Evolutionary conservation across 768 basidiomycete species (phyloP).

Genomic region (Krasilnikovozyma curviuscula): DNA sequence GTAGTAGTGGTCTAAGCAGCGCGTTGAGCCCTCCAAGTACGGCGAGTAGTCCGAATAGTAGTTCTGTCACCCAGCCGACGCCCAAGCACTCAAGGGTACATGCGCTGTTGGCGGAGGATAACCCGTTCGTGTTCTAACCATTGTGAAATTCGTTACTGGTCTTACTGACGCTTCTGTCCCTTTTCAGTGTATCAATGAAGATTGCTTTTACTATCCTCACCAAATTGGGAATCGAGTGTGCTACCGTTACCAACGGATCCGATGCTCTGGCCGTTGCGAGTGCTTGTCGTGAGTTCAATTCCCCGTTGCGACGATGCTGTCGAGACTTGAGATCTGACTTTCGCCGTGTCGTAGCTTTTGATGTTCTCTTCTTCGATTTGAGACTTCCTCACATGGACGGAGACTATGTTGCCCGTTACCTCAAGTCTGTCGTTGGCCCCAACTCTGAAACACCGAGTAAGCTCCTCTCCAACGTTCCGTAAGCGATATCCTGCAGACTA

Average conservation of each 20-base stretch:
- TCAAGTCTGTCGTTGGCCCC: conserved; percentile 89
- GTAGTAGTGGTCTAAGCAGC: too few relatives aligned
- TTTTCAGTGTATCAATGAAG: conserved; percentile 57
- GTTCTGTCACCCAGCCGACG: neutral
- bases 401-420: conserved; percentile 88
- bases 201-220: conserved; percentile 88
- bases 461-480: conserved; percentile 1
- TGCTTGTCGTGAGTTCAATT: conserved; percentile 61
- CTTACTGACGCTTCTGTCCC: neutral
- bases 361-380: conserved; percentile 85
- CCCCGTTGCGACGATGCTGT: conserved; percentile 6
- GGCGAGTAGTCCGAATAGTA: too few relatives aligned
- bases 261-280: conserved; percentile 94
- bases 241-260: conserved; percentile 88
- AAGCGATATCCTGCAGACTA: neutral
- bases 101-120: conserved; percentile 86
- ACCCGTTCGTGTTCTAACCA: conserved; percentile 33
- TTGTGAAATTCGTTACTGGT: neutral
- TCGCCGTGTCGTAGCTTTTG: conserved; percentile 46
- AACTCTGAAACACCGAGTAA: conserved; percentile 68
- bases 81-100: conserved; percentile 87
- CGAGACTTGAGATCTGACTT: neutral
- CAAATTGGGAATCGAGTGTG: conserved; percentile 82
- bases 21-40: too few relatives aligned
- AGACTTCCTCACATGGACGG: conserved; percentile 94